Evolutionary conservation across 2,329 filamentous ascomycete species (phyloP), one percentile per base, ranked within the genome.

Genomic region (Chrysosporium queenslandicum): DNA sequence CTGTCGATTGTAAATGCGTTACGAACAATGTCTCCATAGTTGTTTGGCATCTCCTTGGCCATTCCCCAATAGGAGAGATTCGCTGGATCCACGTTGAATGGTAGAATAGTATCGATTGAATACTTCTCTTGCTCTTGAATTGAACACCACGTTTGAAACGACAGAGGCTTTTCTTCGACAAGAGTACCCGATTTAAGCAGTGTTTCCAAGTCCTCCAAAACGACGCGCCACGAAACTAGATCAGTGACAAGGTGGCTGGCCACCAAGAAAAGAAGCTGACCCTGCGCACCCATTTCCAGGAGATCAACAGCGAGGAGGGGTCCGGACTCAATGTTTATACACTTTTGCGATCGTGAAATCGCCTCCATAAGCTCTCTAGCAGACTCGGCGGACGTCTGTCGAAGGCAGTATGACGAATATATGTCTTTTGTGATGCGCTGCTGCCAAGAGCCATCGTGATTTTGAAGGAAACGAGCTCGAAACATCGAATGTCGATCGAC

Each of bases 301-400:
- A 74, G 55, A 49, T 75, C 70, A 2, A 71, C 63, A 0, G 68
- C 68, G 29, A 75, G 60, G 0, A 73, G 57, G 1, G 73, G 68
- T 0, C 68, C 68, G 16, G 62, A 57, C n/a, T 68, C 60, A 29
- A 61, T 63, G 53, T 68, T 62, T 42, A 71, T 66, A 23, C 58
- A 61, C 2, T 56, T 58, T 50, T 70, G 67, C 46, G 64, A 68
- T 1, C 62, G 55, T 0, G 59, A 56, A 29, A 68, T 58, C 12
- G 58, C 56, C 0, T 46, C 23, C 18, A 29, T 16, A 14, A 32
- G 14, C 2, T 52, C 30, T 37, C 4, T 23, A 18, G 34, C 34
- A 9, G 34, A 37, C 5, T 37, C 34, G 18, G 34, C 34, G n/a
- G 34, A 37, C 2, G n/a, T 39, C 21, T 29, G 50, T 3, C 30